Conservation (phyloP, 805 yeast genomes). For the Candida loeiensis region DNA sequence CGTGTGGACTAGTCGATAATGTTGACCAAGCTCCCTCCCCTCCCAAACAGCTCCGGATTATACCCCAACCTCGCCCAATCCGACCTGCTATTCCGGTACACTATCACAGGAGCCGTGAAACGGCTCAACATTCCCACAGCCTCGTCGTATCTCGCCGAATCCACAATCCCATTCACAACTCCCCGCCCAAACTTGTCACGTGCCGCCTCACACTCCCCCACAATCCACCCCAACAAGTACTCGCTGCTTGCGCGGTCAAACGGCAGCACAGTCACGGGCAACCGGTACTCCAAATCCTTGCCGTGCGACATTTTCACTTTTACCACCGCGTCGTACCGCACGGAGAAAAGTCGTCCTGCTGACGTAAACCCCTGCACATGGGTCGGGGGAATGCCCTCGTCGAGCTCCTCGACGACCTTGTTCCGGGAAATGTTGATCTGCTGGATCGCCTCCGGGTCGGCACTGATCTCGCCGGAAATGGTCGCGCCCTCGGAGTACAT, state of each 20-base stretch:
- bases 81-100: slow-evolving; percentile 26
- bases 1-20: too few relatives aligned
- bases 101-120: slow-evolving; percentile 24
- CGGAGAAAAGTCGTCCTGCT: slow-evolving; percentile 47
- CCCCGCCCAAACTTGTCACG: slow-evolving; percentile 31
- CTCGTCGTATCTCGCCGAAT: slow-evolving; percentile 18
- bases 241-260: slow-evolving; percentile 47
- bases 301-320: slow-evolving; percentile 48
- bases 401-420: slow-evolving; percentile 23
- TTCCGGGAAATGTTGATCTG: slow-evolving; percentile 20
- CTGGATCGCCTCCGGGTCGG: slow-evolving; percentile 8
- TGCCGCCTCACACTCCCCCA: slow-evolving; percentile 50
- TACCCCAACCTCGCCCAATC: slow-evolving; percentile 43
- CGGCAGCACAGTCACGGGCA: slow-evolving; percentile 55
- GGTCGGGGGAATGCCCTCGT: slow-evolving; percentile 39
- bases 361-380: slow-evolving; percentile 52
- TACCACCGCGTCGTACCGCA: slow-evolving; percentile 49
- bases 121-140: slow-evolving; percentile 19
- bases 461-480: background rate
- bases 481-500: slow-evolving; percentile 13
- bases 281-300: slow-evolving; percentile 46
- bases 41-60: slow-evolving; percentile 31
- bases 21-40: slow-evolving; percentile 15
- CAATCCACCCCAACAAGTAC: slow-evolving; percentile 50
- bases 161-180: slow-evolving; percentile 20